phyloP scores from a whole-genome alignment of 345 rosid species.

The Aurinia saxatilis region DNA sequence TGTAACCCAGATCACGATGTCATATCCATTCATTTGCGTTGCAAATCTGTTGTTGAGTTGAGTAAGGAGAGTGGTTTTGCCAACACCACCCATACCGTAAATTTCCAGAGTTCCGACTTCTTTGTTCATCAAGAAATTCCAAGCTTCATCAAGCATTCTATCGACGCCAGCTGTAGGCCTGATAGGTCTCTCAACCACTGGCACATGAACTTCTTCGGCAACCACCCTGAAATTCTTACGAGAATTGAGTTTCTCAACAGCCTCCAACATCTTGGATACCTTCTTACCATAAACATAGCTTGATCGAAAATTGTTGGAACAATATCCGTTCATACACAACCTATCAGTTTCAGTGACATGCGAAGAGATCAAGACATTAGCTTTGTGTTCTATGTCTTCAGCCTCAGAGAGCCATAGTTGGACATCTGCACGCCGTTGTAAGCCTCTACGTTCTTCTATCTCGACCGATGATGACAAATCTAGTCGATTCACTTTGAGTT shows the following conservation, averaged over 20 bases:
- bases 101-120: neutral
- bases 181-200: neutral
- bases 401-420: neutral
- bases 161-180: neutral
- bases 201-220: neutral
- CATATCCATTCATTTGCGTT: neutral
- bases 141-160: neutral
- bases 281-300: neutral
- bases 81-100: too few relatives aligned
- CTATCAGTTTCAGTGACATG: neutral
- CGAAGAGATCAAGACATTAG: neutral
- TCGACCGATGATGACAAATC: neutral
- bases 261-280: neutral
- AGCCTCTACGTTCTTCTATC: neutral
- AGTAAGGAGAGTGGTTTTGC: conserved; percentile 18
- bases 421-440: neutral
- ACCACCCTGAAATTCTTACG: neutral
- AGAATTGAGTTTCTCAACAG: neutral
- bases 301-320: neutral
- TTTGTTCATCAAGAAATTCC: neutral
- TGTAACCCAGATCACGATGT: neutral
- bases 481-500: neutral
- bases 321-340: neutral
- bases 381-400: neutral
- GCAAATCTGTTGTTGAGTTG: neutral